Evolutionary conservation across 495 filamentous ascomycete species (phyloP).

Genomic region (Penicillium waksmanii): DNA sequence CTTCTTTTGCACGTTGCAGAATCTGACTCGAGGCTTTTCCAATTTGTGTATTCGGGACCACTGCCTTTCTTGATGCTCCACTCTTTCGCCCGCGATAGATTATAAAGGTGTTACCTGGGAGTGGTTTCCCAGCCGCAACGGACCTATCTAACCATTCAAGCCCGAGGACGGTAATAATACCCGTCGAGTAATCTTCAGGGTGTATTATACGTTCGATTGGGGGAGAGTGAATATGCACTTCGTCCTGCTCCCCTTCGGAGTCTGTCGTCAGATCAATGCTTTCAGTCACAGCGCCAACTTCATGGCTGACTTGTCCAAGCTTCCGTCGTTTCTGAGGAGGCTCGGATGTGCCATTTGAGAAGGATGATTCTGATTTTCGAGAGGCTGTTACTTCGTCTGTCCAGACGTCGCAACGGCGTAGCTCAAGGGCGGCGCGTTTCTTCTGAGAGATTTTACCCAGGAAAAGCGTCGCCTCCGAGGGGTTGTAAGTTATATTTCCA

Average conservation of each 20-base stretch:
- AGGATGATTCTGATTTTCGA: not conserved
- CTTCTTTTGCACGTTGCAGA: constrained; percentile 56
- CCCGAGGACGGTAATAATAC: constrained; percentile 68
- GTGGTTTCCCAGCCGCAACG: constrained; percentile 49
- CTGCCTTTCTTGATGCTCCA: not conserved
- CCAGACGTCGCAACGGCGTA: constrained; percentile 66
- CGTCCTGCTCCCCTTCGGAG: constrained; percentile 37
- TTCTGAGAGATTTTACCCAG: constrained; percentile 71
- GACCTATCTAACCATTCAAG: constrained; percentile 76
- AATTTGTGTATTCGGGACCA: constrained; percentile 1
- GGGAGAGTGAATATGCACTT: constrained; percentile 13
- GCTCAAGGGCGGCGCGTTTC: constrained; percentile 74
- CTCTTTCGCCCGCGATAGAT: constrained; percentile 62
- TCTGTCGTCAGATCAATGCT: constrained; percentile 37
- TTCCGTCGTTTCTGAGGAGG: constrained; percentile 35
- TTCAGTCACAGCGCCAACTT: constrained; percentile 11
- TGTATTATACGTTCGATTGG: constrained; percentile 13
- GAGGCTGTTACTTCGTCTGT: constrained; percentile 53
- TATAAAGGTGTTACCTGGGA: constrained; percentile 64
- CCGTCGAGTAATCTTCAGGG: constrained; percentile 6
- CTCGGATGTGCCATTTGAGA: not conserved
- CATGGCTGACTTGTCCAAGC: not conserved
- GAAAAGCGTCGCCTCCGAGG: constrained; percentile 71
- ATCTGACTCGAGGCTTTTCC: constrained; percentile 36
- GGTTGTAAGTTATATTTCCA: constrained; percentile 69